Base-by-base conservation (phyloP, 805 yeast species). In the Yamadazyma akitaensis region DNA sequence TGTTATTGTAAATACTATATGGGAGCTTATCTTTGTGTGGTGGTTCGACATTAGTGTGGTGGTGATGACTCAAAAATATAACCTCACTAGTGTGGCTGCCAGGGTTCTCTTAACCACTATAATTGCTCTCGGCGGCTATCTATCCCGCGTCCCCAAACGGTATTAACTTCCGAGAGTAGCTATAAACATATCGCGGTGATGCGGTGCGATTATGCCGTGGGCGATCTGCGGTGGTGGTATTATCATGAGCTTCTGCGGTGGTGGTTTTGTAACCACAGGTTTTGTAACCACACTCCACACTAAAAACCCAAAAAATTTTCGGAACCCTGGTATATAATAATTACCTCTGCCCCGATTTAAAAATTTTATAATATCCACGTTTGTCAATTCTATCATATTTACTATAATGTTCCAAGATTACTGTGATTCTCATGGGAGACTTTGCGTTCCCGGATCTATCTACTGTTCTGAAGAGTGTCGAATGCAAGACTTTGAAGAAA, bases 401-500 rank as follows among this genome's bases (percentile, higher is more conserved):
- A 28, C 3, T 9, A 19, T 7, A 3, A 54, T 56, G 60, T 53
- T 53, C 30, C 55, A 55, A 44, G 60, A 56, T 28, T 54, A 55
- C 44, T 56, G 62, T 38, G 46, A 50, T 19, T 48, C 53, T 11
- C 59, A 58, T 42, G 62, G 62, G n/a, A 50, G 44, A 14, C 57
- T 53, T 7, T 52, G 58, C 43, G 46, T 43, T 26, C 49, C 56
- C 2, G 59, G 57, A 2, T 55, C 59, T 17, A 47, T 56, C 26
- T 56, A 58, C 51, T 58, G 62, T 42, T 40, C 55, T 35, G 58
- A 53, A 32, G 56, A 52, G 26, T 56, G 60, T 34, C 49, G 53
- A 37, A 46, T 51, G 10, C 52, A 51, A 43, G 62, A 58, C 37
- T 43, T 51, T 9, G 34, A 43, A 35, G 44, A 42, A 17, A 42